Percentiles rank a stretch among this genome's conserved stretches.
Conservation (phyloP, 2,329 filamentous ascomycete species). For the Colletotrichum sublineola region DNA sequence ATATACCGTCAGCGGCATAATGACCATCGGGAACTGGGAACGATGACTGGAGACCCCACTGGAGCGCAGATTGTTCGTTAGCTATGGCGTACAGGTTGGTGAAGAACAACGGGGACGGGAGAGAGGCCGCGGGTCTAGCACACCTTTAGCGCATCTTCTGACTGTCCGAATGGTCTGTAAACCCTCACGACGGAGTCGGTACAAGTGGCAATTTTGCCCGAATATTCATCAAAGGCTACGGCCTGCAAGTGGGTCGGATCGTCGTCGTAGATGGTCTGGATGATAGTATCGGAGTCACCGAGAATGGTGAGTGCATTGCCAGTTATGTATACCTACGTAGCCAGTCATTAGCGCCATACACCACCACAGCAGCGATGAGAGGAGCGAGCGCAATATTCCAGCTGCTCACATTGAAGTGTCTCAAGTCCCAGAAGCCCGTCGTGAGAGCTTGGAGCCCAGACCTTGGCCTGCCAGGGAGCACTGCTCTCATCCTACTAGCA, state of each 20-base stretch:
- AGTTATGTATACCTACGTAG: constrained; percentile 83
- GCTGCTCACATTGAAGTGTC: constrained; percentile 76
- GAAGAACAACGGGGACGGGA: background rate
- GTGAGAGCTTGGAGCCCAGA: constrained; percentile 82
- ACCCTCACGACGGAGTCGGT: constrained; percentile 77
- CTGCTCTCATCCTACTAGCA: constrained; percentile 76
- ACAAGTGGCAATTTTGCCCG: constrained; percentile 87
- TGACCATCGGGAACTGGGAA: constrained; percentile 59
- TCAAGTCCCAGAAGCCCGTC: constrained; percentile 79
- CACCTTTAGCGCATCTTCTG: constrained; percentile 82
- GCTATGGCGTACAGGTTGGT: background rate
- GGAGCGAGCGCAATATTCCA: background rate
- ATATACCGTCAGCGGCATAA: constrained; percentile 54
- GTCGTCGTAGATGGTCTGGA: constrained; percentile 94
- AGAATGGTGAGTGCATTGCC: constrained; percentile 90
- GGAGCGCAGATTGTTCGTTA: constrained; percentile 25
- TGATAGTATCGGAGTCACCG: constrained; percentile 76
- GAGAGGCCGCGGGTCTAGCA: constrained; percentile 17
- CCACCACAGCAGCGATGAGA: constrained; percentile 11
- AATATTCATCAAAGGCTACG: constrained; percentile 83
- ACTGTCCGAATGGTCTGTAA: constrained; percentile 80
- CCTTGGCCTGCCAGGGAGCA: constrained; percentile 84
- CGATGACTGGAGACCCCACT: constrained; percentile 76
- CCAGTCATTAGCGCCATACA: constrained; percentile 27
- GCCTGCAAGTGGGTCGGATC: constrained; percentile 76